Base-by-base conservation (phyloP, 2,329 filamentous ascomycete genomes). In the Chaetomiaceae sp. region DNA sequence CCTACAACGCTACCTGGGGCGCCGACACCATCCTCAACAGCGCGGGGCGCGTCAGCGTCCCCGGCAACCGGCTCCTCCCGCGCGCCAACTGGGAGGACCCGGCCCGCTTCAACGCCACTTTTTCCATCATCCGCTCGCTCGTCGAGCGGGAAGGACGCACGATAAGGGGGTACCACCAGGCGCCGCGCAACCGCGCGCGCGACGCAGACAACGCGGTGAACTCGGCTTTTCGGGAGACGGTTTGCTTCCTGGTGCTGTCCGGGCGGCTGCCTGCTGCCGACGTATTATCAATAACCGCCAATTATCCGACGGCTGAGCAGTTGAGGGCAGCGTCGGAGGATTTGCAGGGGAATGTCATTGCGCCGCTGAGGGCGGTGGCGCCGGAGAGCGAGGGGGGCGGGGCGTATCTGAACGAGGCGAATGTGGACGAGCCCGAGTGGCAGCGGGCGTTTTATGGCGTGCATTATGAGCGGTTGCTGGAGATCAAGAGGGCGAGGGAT, bases 391-490 rank as follows among this genome's bases (percentile, higher is more conserved):
- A 17, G 9, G 44, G 44, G 6, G 61, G 47, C 19, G 68, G 69
- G 7, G 55, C 65, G n/a, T 72, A 72, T 54, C 58, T 70, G 63
- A 75, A 59, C 23, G 60, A 61, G 49, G 57, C 51, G 1, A 55
- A 59, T 40, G 51, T 51, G 9, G 49, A 27, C 11, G 59, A 61
- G 56, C 23, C 23, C 27, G 46, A 51, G n/a, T 61, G 59, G 59
- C 51, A 59, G 55, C 15, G 22, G 44, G 49, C 38, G 7, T 61
- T 61, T 36, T 61, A 53, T 55, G 71, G 69, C 1, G 22, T 19
- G 4, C 31, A 56, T 40, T 57, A 55, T 27, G 36, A 38, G 3
- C 34, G 52, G 37, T 27, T 57, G 27, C 15, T 57, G 7, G 33
- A 40, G 25, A 46, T 57, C 12, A 55, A 57, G 44, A 27, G 27